Evolutionary conservation across 2,329 filamentous ascomycete genomes (phyloP).

Genomic region (Aureobasidium sp.): DNA sequence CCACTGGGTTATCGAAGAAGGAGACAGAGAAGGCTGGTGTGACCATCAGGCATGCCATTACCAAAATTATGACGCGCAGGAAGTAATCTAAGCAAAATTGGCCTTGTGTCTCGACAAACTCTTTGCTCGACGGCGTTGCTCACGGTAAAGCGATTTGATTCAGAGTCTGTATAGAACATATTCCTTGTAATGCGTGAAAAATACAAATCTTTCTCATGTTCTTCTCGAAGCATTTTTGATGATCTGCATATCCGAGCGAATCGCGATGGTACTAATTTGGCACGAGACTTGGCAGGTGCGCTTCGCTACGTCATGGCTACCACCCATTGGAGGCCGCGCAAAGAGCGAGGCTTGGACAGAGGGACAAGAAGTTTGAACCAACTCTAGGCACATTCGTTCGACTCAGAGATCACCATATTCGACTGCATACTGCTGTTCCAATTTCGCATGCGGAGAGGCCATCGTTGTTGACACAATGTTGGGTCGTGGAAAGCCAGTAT

Average conservation of each 20-base stretch:
- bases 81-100: conserved; percentile 22
- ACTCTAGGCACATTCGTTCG: not conserved
- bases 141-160: not conserved
- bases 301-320: not conserved
- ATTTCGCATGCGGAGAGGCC: not conserved
- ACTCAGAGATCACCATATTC: not conserved
- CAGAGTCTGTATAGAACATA: not conserved
- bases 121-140: not conserved
- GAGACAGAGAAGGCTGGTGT: conserved; percentile 92
- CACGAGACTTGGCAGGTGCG: not conserved
- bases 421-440: not conserved
- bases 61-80: conserved; percentile 67
- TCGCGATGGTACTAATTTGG: not conserved
- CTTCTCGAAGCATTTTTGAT: not conserved
- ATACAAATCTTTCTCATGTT: not conserved
- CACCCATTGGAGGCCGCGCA: not conserved
- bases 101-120: not conserved
- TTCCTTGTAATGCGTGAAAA: not conserved
- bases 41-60: conserved; percentile 83
- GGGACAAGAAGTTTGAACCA: conserved; percentile 2
- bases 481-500: conserved; percentile 56
- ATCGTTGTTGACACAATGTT: conserved; percentile 25
- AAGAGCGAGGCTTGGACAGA: not conserved
- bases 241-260: not conserved
- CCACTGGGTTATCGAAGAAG: conserved; percentile 80